Conservation (phyloP, 2,329 filamentous ascomycete species). For the Ceratocystis cacaofunesta region DNA sequence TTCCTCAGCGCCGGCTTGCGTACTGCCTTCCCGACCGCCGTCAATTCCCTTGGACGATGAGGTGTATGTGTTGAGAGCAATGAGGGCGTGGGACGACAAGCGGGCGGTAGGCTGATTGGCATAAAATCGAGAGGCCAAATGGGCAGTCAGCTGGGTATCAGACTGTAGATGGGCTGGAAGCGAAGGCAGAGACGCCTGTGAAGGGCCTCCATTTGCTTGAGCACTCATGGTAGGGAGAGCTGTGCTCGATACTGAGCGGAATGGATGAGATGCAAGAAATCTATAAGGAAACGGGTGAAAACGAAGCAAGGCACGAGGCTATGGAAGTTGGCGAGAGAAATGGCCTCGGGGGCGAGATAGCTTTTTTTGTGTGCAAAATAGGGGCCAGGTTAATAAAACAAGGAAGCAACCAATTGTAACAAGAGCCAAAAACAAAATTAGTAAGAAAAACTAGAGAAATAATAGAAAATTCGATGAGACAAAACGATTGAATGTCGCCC, state of each 20-base stretch:
- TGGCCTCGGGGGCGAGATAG: not conserved
- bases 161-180: slow-evolving; percentile 71
- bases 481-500: not conserved
- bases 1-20: slow-evolving; percentile 83
- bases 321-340: not conserved
- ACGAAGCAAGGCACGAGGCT: not conserved
- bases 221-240: slow-evolving; percentile 39
- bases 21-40: slow-evolving; percentile 82
- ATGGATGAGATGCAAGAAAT: not conserved
- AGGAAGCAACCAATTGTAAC: not conserved
- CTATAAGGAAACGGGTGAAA: not conserved
- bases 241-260: not conserved
- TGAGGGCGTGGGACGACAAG: slow-evolving; percentile 79
- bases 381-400: not conserved
- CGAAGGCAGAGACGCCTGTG: slow-evolving; percentile 66
- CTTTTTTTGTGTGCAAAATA: not conserved
- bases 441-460: not conserved
- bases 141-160: slow-evolving; percentile 64
- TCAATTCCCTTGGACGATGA: slow-evolving; percentile 76
- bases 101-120: slow-evolving; percentile 74
- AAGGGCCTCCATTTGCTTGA: slow-evolving; percentile 29
- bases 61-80: slow-evolving; percentile 89
- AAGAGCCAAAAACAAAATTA: not conserved
- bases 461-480: not conserved
- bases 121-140: slow-evolving; percentile 81